Evolutionary conservation across 2,329 filamentous ascomycete genomes (phyloP).

Genomic region (Colletotrichum sp.): DNA sequence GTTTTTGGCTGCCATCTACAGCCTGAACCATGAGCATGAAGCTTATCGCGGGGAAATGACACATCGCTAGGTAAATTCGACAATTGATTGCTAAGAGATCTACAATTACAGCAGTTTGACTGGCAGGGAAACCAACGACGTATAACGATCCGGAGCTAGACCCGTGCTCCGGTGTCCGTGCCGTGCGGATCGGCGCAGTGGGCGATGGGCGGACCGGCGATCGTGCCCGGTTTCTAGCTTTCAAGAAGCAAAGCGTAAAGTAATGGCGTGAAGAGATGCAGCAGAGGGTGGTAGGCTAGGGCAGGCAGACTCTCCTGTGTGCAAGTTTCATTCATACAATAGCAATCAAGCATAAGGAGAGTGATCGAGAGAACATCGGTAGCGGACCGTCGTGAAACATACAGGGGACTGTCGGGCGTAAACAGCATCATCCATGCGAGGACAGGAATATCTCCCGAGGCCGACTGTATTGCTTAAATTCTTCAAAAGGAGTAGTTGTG

Average conservation of each 20-base stretch:
- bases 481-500: neutral
- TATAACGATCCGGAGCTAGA: neutral
- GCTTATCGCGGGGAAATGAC: too few relatives aligned
- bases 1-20: too few relatives aligned
- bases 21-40: too few relatives aligned
- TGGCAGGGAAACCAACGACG: neutral
- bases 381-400: neutral
- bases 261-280: too few relatives aligned
- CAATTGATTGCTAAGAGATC: neutral
- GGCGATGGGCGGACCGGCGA: neutral
- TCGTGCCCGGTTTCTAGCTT: neutral
- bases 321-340: neutral
- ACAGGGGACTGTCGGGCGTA: neutral
- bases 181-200: neutral
- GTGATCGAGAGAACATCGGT: neutral
- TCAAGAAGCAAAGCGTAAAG: neutral
- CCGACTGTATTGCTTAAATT: neutral
- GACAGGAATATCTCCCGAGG: neutral
- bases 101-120: neutral
- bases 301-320: neutral
- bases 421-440: slow-evolving; percentile 9
- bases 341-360: neutral
- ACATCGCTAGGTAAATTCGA: too few relatives aligned
- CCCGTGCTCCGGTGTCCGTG: neutral
- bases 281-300: neutral